Conservation (phyloP, 2,329 filamentous ascomycete genomes). For the Endothia cerciana region DNA sequence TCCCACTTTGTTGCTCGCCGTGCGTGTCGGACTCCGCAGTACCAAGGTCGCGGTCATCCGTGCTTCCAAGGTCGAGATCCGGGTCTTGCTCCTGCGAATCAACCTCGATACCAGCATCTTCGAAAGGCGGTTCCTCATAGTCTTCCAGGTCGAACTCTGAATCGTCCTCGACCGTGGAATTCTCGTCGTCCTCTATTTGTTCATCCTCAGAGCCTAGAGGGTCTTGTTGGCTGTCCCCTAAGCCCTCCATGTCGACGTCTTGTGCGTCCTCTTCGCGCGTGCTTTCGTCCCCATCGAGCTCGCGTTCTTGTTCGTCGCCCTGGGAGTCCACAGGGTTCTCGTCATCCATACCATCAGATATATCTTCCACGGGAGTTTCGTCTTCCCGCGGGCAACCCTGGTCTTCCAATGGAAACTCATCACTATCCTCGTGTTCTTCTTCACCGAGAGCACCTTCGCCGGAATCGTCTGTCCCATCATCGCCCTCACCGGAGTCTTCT, state of each 20-base stretch:
- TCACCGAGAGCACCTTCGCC: neutral
- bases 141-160: slow-evolving; percentile 6
- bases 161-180: neutral
- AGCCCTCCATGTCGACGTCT: neutral
- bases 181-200: neutral
- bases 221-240: neutral
- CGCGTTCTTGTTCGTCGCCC: neutral
- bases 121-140: neutral
- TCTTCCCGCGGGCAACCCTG: neutral
- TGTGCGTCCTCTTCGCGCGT: neutral
- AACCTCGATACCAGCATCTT: neutral
- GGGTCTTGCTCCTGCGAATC: neutral
- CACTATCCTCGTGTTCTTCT: neutral
- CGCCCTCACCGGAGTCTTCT: neutral
- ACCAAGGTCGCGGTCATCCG: neutral
- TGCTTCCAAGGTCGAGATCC: neutral
- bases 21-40: neutral
- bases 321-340: neutral
- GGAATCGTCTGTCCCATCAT: neutral
- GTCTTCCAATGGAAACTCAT: neutral
- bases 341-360: neutral
- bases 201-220: neutral
- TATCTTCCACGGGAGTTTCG: neutral
- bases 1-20: neutral
- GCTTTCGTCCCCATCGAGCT: neutral